A percentile compares a stretch with the other conserved stretches of the same genome.
Evolutionary conservation across 805 yeast genomes (phyloP).

Genomic region (Maudiozyma barnettii): DNA sequence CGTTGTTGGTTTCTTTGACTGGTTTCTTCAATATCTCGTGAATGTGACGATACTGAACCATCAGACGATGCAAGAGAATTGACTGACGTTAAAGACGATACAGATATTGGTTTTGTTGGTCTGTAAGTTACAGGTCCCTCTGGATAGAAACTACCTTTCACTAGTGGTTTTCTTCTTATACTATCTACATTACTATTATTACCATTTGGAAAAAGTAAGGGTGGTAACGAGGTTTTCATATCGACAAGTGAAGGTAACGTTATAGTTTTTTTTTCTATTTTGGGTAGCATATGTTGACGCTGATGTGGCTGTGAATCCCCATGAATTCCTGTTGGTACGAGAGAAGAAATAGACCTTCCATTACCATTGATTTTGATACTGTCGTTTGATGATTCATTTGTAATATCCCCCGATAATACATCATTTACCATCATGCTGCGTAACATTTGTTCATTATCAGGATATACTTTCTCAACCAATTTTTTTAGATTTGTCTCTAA

Average conservation of each 20-base stretch:
- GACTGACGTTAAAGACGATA: conserved; percentile 7
- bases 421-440: conserved; percentile 17
- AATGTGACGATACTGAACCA: conserved; percentile 4
- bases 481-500: conserved; percentile 22
- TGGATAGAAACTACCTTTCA: conserved; percentile 28
- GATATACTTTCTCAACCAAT: conserved; percentile 16
- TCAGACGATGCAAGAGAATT: conserved; percentile 9
- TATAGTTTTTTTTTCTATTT: not conserved
- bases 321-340: not conserved
- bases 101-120: conserved; percentile 6
- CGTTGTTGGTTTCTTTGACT: conserved; percentile 12
- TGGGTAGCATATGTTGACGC: not conserved
- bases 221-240: not conserved
- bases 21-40: not conserved
- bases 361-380: not conserved
- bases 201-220: not conserved
- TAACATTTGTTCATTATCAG: conserved; percentile 12
- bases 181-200: not conserved
- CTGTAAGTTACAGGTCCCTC: conserved; percentile 26
- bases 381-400: not conserved
- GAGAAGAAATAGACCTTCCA: not conserved
- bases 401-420: conserved; percentile 6
- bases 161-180: conserved; percentile 16
- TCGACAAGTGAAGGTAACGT: not conserved
- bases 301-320: not conserved